A percentile compares a stretch with the other conserved stretches of the same genome.
Conservation (phyloP, 768 basidiomycete species). For the Lactarius psammicola region DNA sequence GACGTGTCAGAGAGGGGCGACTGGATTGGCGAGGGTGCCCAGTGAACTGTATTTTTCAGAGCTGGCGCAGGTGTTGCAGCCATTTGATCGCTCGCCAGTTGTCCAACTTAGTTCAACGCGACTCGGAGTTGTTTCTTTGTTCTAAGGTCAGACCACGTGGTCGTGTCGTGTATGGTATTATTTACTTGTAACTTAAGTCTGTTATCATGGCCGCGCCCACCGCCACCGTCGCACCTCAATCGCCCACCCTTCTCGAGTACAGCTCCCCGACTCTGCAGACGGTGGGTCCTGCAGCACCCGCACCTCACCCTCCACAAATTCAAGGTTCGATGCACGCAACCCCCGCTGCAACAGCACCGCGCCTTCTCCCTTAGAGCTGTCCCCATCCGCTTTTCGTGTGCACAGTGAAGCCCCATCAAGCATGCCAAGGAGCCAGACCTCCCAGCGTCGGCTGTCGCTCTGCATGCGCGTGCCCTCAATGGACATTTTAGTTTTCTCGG, state of each 20-base stretch:
- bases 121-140: neutral
- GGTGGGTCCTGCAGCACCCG: slow-evolving; percentile 30
- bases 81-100: slow-evolving; percentile 2
- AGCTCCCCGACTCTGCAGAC: slow-evolving; percentile 27
- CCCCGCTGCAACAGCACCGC: slow-evolving; percentile 17
- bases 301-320: slow-evolving; percentile 34
- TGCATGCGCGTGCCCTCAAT: neutral
- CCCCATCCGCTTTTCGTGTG: neutral
- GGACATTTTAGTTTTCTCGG: neutral
- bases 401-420: neutral
- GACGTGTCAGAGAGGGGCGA: slow-evolving; percentile 39
- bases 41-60: slow-evolving; percentile 48
- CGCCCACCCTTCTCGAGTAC: slow-evolving; percentile 35
- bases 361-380: no score
- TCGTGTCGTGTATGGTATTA: neutral
- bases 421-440: slow-evolving; percentile 13
- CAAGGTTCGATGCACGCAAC: slow-evolving; percentile 29
- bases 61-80: slow-evolving; percentile 29
- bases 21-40: slow-evolving; percentile 41
- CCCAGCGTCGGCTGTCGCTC: slow-evolving; percentile 16
- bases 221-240: slow-evolving; percentile 36
- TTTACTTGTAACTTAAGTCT: neutral
- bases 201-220: slow-evolving; percentile 26
- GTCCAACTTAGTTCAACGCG: neutral
- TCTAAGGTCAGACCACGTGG: slow-evolving; percentile 14